Evolutionary conservation across 139 green algal genomes (phyloP).

Genomic region (Chara braunii): DNA sequence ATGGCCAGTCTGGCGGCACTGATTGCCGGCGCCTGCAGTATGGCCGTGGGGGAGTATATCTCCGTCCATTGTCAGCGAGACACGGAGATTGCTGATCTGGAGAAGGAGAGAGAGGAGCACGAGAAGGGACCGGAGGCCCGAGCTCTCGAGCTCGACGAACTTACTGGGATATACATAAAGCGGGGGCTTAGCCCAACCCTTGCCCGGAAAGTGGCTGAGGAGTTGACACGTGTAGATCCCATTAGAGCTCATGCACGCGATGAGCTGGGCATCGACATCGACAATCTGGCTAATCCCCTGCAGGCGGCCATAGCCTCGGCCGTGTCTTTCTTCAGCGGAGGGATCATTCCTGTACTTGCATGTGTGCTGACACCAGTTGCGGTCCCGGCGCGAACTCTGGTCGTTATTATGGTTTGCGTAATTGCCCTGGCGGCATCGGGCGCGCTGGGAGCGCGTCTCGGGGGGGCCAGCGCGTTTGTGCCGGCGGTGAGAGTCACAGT

Average conservation of each 20-base stretch:
- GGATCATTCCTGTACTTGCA: constrained; percentile 56
- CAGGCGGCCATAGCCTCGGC: constrained; percentile 55
- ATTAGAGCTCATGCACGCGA: constrained; percentile 75
- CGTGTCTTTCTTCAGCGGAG: constrained; percentile 55
- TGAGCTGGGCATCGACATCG: constrained; percentile 84
- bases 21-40: constrained; percentile 21
- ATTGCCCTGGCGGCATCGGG: constrained; percentile 59
- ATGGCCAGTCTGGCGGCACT: constrained; percentile 26
- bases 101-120: constrained; percentile 35
- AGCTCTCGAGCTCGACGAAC: constrained; percentile 21
- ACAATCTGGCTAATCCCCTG: constrained; percentile 72
- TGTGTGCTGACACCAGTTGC: constrained; percentile 54
- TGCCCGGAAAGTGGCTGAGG: neutral
- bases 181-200: too few species aligned
- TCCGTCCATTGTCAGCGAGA: constrained; percentile 29
- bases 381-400: constrained; percentile 39
- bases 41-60: constrained; percentile 37
- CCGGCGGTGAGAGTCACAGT: constrained; percentile 62
- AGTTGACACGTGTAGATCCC: constrained; percentile 49
- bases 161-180: constrained; percentile 1
- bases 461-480: constrained; percentile 48
- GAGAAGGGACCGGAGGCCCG: constrained; percentile 13
- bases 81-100: constrained; percentile 28
- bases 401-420: constrained; percentile 43
- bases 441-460: constrained; percentile 55